Conservation (phyloP, 1,284 basidiomycete genomes). For the Flammula alnicola region DNA sequence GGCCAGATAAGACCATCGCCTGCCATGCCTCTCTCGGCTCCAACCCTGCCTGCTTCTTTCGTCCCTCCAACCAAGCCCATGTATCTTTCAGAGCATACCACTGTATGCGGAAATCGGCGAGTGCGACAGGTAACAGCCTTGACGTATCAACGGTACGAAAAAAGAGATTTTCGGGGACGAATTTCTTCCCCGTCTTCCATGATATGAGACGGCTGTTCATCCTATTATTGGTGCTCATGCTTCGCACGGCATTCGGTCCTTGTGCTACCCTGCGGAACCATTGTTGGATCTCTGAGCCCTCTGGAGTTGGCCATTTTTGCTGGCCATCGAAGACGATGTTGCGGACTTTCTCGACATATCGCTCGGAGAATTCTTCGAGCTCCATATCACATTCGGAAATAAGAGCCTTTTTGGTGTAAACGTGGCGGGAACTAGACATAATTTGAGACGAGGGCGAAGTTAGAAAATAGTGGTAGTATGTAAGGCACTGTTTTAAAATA, state of each 20-base stretch:
- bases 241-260: slow-evolving; percentile 19
- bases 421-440: background rate
- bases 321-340: background rate
- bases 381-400: slow-evolving; percentile 3
- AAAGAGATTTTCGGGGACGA: slow-evolving; percentile 29
- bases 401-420: slow-evolving; percentile 2
- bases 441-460: too few relatives aligned
- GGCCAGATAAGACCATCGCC: slow-evolving; percentile 5
- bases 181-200: slow-evolving; percentile 32
- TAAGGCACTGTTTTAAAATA: too few relatives aligned
- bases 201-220: slow-evolving; percentile 27
- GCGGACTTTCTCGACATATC: slow-evolving; percentile 3
- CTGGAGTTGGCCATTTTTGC: background rate
- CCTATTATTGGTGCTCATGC: slow-evolving; percentile 6
- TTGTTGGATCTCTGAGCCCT: slow-evolving; percentile 4
- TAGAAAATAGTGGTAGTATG: too few relatives aligned
- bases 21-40: slow-evolving; percentile 10
- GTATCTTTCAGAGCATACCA: slow-evolving; percentile 24
- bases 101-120: slow-evolving; percentile 31
- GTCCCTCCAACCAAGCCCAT: slow-evolving; percentile 22
- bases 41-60: slow-evolving; percentile 6
- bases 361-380: slow-evolving; percentile 6
- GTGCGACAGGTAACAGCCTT: slow-evolving; percentile 31
- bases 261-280: slow-evolving; percentile 28
- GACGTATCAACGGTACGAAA: slow-evolving; percentile 33